phyloP scores from a whole-genome alignment of 2,329 filamentous ascomycete species.

The Tolypocladium sp. region DNA sequence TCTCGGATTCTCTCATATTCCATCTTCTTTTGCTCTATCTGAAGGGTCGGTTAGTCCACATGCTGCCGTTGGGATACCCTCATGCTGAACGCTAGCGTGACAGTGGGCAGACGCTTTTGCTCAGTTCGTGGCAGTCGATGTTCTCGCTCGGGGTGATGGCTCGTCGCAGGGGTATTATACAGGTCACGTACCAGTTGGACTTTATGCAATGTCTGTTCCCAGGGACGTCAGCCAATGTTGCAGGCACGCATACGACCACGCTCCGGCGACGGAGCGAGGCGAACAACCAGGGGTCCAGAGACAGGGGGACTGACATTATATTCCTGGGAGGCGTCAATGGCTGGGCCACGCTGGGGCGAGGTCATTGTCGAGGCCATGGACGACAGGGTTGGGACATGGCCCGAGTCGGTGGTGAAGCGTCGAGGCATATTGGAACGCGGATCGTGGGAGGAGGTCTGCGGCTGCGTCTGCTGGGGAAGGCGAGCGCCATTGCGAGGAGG shows the following conservation, averaged over 20 bases:
- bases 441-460: constrained; percentile 41
- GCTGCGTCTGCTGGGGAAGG: constrained; percentile 37
- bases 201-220: constrained; percentile 53
- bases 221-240: constrained; percentile 16
- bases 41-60: constrained; percentile 25
- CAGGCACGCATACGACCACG: background rate
- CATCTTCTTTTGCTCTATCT: constrained; percentile 90
- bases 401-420: constrained; percentile 87
- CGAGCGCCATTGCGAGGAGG: constrained; percentile 62
- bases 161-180: background rate
- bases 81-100: background rate
- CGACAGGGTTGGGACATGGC: constrained; percentile 68
- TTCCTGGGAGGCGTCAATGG: constrained; percentile 32
- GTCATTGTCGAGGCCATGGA: constrained; percentile 37
- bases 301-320: constrained; percentile 28
- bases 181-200: constrained; percentile 63
- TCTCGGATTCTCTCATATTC: constrained; percentile 88
- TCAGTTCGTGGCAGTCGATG: background rate
- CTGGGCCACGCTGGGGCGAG: constrained; percentile 37
- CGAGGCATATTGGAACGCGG: constrained; percentile 71
- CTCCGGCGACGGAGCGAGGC: background rate
- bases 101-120: background rate
- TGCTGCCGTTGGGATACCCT: background rate
- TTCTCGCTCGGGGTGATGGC: background rate
- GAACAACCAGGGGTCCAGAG: background rate